These are phyloP conservation scores for Candida quercuum DNA, from an alignment of 805 yeast genomes.

Conservation along the genomic window DNA sequence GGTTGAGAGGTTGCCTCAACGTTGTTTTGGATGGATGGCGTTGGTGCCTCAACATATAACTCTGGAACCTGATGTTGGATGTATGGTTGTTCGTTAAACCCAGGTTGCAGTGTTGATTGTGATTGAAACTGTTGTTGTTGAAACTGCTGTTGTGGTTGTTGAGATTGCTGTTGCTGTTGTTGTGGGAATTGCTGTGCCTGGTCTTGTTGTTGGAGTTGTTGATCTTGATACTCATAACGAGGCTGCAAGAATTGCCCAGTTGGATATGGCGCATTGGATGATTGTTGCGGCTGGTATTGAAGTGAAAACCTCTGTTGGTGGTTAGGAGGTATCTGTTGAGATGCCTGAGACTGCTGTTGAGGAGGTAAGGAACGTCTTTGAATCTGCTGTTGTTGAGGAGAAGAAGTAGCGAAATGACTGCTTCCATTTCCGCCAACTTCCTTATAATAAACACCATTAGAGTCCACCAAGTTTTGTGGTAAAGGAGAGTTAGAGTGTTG, in stretches of 20 bases:
- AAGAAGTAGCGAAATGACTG: conserved; percentile 5
- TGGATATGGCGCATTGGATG: conserved; percentile 7
- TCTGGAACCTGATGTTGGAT: conserved; percentile 8
- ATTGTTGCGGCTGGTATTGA: conserved; percentile 4
- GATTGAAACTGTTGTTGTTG: too few species aligned
- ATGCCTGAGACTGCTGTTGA: conserved; percentile 1
- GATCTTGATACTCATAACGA: background rate
- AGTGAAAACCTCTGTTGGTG: conserved; percentile 8
- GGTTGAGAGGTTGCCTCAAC: background rate
- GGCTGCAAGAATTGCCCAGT: conserved; percentile 8
- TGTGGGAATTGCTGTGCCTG: too few species aligned
- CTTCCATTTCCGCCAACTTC: conserved; percentile 4
- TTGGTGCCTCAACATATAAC: conserved; percentile 12
- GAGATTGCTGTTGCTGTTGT: conserved; percentile 1
- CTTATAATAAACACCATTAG: conserved; percentile 19
- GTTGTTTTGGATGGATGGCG: conserved; percentile 3
- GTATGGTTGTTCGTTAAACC: conserved; percentile 1
- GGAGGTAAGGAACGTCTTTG: conserved; percentile 15
- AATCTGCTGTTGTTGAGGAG: conserved; percentile 11
- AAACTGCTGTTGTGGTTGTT: too few species aligned
- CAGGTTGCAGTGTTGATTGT: too few species aligned
- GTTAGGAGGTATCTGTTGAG: conserved; percentile 6
- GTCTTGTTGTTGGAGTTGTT: conserved; percentile 1
- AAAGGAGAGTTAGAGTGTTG: conserved; percentile 14
- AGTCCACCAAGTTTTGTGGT: conserved; percentile 14